Base-by-base conservation (phyloP, 164 flowering plant species). In the Aristolochia californica region DNA sequence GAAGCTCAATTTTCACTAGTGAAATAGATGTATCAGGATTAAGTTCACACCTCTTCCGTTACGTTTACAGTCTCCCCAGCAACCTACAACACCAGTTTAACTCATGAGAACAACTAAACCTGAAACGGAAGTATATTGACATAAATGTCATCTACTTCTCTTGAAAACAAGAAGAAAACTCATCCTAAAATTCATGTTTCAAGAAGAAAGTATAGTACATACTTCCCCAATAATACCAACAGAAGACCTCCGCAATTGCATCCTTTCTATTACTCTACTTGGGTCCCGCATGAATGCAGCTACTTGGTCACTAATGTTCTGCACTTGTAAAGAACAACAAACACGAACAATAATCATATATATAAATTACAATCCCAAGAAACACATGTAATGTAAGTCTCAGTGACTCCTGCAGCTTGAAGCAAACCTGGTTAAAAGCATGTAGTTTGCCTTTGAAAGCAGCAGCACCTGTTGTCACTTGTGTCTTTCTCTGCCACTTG, bases 361-460 rank as follows among this genome's bases (percentile, higher is more conserved):
- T 12, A 34, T 34, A 7, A 34, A 34, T 34, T 9, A 34, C 40
- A 34, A 34, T 8, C 40, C 40, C n/a, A 2, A 34, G 10, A 34
- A 34, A 4, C 40, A 34, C 40, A 7, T 5, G 18, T 44, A 25
- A 23, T 48, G 17, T 14, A 59, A 56, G 40, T 22, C 34, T 21
- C 53, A 38, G 25, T 25, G 28, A 70, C 65, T 14, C 18, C 48
- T 45, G 34, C 71, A 68, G 48, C 27, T 8, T 23, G 26, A n/a
- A n/a, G n/a, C n/a, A 5, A 59, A 93, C 97, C 97, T 93, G 99
- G 71, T 85, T 93, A 71, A 93, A 89, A 61, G 99, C 99, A 16
- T 82, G 83, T 23, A 82, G 75, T 61, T 82, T 89, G 50, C 79
- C 77, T 71, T 72, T 89, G 24, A 80, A 77, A 50, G 87, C 95